These are phyloP conservation scores for Podila clonocystis DNA, from an alignment of 192 early-diverging fungal genomes.

Conservation along the genomic window DNA sequence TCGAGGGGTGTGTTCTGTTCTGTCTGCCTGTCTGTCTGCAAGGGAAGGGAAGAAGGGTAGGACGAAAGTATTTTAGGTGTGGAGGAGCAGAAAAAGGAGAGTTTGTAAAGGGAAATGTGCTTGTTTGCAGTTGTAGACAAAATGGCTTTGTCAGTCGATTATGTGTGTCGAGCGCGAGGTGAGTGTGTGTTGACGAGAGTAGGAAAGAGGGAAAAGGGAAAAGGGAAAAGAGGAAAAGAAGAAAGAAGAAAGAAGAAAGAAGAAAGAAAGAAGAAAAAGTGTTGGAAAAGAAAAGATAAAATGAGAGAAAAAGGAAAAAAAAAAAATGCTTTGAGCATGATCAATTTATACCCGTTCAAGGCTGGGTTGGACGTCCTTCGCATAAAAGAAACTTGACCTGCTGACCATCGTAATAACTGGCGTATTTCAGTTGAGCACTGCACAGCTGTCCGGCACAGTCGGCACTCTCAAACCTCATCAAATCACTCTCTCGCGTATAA, in stretches of 20 bases:
- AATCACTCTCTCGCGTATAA: too few species aligned
- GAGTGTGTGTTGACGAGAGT: background rate
- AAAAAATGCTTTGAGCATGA: background rate
- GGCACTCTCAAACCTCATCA: too few species aligned
- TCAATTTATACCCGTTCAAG: background rate
- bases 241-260: background rate
- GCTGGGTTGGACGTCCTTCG: background rate
- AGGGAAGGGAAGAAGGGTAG: background rate
- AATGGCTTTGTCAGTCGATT: too few species aligned
- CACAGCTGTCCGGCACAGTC: too few species aligned
- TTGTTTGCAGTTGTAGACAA: too few species aligned
- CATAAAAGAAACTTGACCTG: background rate
- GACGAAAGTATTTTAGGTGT: too few species aligned
- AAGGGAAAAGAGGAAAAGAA: conserved; percentile 1
- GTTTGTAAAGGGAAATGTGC: too few species aligned
- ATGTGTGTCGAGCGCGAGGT: background rate
- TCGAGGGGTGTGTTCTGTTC: background rate
- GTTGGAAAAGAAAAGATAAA: background rate
- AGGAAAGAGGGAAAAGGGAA: background rate
- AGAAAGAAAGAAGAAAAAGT: background rate
- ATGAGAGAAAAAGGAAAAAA: background rate
- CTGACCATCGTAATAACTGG: too few species aligned
- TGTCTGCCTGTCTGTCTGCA: background rate
- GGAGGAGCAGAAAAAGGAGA: too few species aligned
- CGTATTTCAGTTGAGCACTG: too few species aligned